A percentile compares a stretch with the other conserved stretches of the same genome.
Conservation (phyloP, 1,284 basidiomycete genomes). For the Exobasidium rhododendri region DNA sequence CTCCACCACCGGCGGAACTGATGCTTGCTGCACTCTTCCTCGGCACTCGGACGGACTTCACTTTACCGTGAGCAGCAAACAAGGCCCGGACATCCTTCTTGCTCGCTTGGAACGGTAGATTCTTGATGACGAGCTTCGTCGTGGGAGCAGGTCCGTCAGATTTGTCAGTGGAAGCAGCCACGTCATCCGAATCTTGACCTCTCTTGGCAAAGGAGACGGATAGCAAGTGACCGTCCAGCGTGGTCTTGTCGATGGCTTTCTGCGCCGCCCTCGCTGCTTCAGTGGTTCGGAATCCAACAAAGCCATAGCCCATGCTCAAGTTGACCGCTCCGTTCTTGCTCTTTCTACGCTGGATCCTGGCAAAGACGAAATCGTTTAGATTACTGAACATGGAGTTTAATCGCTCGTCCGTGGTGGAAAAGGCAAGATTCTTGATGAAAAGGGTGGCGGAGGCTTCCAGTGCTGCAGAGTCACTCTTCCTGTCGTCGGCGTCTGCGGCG, state of each 20-base stretch:
- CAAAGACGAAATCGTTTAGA: conserved; percentile 79
- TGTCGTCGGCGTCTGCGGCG: conserved; percentile 6
- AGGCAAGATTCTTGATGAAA: conserved; percentile 91
- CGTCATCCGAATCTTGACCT: conserved; percentile 64
- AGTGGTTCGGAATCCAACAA: conserved; percentile 79
- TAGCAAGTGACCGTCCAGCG: conserved; percentile 81
- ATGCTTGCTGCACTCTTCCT: conserved; percentile 66
- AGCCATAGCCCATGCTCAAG: conserved; percentile 92
- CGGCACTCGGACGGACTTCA: conserved; percentile 58
- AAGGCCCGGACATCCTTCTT: conserved; percentile 86
- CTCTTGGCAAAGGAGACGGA: conserved; percentile 83
- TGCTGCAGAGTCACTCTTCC: conserved; percentile 18
- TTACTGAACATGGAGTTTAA: conserved; percentile 70
- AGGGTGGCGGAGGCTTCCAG: conserved; percentile 74
- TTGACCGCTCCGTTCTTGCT: conserved; percentile 28
- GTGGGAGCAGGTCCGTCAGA: conserved; percentile 58
- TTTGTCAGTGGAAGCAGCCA: conserved; percentile 61
- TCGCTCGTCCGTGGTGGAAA: conserved; percentile 76
- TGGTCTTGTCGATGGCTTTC: conserved; percentile 73
- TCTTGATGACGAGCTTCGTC: conserved; percentile 78
- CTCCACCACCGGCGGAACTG: conserved; percentile 65
- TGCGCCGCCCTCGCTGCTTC: conserved; percentile 75
- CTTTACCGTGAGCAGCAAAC: conserved; percentile 72
- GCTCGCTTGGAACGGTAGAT: conserved; percentile 91
- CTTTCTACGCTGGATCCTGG: conserved; percentile 80